These are phyloP conservation scores for Haemoproteus tartakovskyi DNA, from an alignment of 169 alveolate species.

Conservation along the genomic window DNA sequence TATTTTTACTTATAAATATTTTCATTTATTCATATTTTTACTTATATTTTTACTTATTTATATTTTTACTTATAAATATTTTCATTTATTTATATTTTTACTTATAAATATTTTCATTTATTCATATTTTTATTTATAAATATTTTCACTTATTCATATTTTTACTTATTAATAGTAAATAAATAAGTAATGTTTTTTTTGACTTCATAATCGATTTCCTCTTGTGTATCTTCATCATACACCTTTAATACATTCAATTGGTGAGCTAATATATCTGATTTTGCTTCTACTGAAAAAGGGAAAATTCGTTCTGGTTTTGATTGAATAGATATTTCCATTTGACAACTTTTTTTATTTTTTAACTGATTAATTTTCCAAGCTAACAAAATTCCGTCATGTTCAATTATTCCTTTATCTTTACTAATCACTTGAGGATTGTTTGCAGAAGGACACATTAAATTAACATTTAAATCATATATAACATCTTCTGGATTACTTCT, in stretches of 20 bases:
- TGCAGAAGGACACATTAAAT: slow-evolving; percentile 65
- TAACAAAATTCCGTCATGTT: slow-evolving; percentile 57
- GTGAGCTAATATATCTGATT: slow-evolving; percentile 47
- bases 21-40: no score
- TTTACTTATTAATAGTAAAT: slow-evolving; percentile 43
- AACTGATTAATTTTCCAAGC: slow-evolving; percentile 39
- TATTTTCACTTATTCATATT: not conserved
- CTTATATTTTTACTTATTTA: no score
- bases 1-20: no score
- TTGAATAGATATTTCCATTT: slow-evolving; percentile 63
- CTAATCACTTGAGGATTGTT: slow-evolving; percentile 54
- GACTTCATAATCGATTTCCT: slow-evolving; percentile 46
- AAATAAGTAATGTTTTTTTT: slow-evolving; percentile 51
- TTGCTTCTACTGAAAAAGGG: slow-evolving; percentile 65
- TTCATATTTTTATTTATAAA: not conserved
- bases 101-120: not conserved
- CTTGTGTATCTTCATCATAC: slow-evolving; percentile 52
- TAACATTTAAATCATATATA: slow-evolving; percentile 56
- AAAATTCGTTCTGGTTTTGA: slow-evolving; percentile 48
- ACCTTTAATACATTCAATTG: slow-evolving; percentile 39
- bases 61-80: no score
- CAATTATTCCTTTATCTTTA: slow-evolving; percentile 54
- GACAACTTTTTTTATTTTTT: slow-evolving; percentile 40
- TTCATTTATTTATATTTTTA: no score
- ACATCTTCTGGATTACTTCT: slow-evolving; percentile 9